These are phyloP conservation scores for Teunomyces atbi DNA, from an alignment of 805 yeast genomes.

Conservation along the genomic window DNA sequence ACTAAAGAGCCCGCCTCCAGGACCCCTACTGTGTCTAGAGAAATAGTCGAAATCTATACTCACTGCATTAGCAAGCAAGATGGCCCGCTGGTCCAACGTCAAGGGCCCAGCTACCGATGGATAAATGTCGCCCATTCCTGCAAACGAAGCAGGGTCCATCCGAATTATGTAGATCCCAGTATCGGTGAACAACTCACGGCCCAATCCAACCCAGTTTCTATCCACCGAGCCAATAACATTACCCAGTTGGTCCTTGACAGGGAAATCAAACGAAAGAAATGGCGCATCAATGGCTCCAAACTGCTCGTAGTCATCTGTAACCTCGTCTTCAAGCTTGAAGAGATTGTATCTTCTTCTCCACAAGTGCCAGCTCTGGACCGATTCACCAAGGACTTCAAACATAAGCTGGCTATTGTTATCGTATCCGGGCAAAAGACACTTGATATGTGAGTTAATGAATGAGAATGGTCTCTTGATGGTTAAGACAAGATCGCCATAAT, in stretches of 20 bases:
- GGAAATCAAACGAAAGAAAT: conserved; percentile 82
- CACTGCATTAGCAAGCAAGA: conserved; percentile 81
- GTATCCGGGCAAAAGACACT: conserved; percentile 61
- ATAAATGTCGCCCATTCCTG: conserved; percentile 53
- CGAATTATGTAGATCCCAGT: conserved; percentile 88
- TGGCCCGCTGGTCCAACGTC: conserved; percentile 80
- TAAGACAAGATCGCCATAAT: conserved; percentile 55
- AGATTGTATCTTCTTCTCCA: conserved; percentile 90
- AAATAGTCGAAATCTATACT: conserved; percentile 95
- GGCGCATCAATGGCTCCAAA: conserved; percentile 89
- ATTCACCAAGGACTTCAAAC: conserved; percentile 68
- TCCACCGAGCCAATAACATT: conserved; percentile 73
- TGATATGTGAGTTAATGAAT: conserved; percentile 84
- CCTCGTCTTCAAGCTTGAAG: conserved; percentile 48
- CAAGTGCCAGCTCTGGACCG: conserved; percentile 89
- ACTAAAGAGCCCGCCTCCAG: conserved; percentile 44
- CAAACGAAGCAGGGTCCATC: conserved; percentile 72
- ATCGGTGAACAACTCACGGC: conserved; percentile 90
- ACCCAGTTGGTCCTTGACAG: conserved; percentile 59
- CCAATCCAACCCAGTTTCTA: conserved; percentile 93
- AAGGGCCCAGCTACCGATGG: conserved; percentile 53
- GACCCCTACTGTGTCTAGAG: conserved; percentile 77
- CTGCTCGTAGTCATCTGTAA: conserved; percentile 56
- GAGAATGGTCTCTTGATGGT: conserved; percentile 82
- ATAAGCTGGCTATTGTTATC: conserved; percentile 34